A percentile compares a stretch with the other conserved stretches of the same genome.
Conservation (phyloP, 148 eudicot genomes). For the Simmondsia chinensis region DNA sequence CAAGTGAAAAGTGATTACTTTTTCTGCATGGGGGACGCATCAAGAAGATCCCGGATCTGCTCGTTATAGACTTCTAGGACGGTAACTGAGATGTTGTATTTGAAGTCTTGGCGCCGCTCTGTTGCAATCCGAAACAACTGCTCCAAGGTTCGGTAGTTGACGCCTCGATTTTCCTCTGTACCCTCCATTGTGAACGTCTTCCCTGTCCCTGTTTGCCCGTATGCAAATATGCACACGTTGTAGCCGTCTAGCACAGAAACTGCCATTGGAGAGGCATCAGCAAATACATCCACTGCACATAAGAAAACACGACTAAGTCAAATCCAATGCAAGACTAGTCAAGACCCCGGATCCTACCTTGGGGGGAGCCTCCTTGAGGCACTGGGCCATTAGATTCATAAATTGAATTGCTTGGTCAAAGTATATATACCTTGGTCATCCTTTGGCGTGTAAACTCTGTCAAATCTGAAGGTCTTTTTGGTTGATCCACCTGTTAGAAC, state of each 20-base stretch:
- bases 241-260: constrained; percentile 87
- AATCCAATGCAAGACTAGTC: neutral
- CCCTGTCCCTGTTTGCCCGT: constrained; percentile 95
- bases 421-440: constrained; percentile 71
- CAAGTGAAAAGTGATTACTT: constrained; percentile 25
- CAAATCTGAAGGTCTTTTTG: constrained; percentile 70
- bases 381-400: too few species aligned
- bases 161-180: constrained; percentile 70
- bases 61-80: constrained; percentile 96
- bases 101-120: constrained; percentile 56
- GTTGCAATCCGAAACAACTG: constrained; percentile 56
- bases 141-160: constrained; percentile 86
- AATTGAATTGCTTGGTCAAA: neutral
- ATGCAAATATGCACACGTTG: constrained; percentile 95
- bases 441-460: constrained; percentile 76
- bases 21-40: constrained; percentile 48
- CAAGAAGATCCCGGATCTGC: constrained; percentile 83
- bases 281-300: constrained; percentile 70
- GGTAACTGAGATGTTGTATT: constrained; percentile 70
- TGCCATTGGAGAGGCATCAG: constrained; percentile 91
- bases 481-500: constrained; percentile 41
- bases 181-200: constrained; percentile 99
- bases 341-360: too few species aligned
- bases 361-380: too few species aligned
- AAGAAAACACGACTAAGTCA: constrained; percentile 3